Evolutionary conservation across 2,329 filamentous ascomycete species (phyloP).

Genomic region (Cladophialophora bantiana): DNA sequence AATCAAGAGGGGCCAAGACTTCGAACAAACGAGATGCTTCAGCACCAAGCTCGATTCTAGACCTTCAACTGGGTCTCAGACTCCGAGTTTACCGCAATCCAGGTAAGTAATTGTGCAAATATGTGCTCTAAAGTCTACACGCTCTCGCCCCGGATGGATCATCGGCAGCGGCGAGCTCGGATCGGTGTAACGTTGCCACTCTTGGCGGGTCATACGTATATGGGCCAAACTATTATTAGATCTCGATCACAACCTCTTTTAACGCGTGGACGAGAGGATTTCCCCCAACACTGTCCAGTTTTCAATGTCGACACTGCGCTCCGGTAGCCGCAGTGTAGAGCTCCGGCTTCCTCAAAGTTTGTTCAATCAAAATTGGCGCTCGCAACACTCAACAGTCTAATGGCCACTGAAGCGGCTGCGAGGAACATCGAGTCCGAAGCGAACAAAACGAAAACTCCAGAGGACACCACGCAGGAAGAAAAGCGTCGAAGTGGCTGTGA

Average conservation of each 20-base stretch:
- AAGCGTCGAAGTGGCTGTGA: neutral
- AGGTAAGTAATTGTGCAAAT: neutral
- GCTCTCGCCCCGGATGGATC: neutral
- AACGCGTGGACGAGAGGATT: neutral
- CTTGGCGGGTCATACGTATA: neutral
- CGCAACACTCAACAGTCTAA: neutral
- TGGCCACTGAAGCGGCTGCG: neutral
- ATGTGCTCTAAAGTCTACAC: neutral
- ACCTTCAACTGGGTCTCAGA: neutral
- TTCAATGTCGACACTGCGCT: neutral
- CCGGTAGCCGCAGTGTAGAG: neutral
- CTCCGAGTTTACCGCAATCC: neutral
- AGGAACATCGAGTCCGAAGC: neutral
- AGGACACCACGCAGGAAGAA: neutral
- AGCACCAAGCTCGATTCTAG: neutral
- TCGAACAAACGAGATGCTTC: neutral
- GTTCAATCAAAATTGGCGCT: neutral
- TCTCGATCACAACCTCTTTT: neutral
- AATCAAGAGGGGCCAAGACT: neutral
- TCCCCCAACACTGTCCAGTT: neutral
- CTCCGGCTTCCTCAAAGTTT: too few relatives aligned
- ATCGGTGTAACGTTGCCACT: neutral
- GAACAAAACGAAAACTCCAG: neutral
- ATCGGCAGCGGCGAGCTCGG: neutral
- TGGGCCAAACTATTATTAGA: slow-evolving; percentile 3